These are phyloP conservation scores for Schizosaccharomyces osmophilus DNA, from an alignment of 805 yeast species.

Conservation along the genomic window DNA sequence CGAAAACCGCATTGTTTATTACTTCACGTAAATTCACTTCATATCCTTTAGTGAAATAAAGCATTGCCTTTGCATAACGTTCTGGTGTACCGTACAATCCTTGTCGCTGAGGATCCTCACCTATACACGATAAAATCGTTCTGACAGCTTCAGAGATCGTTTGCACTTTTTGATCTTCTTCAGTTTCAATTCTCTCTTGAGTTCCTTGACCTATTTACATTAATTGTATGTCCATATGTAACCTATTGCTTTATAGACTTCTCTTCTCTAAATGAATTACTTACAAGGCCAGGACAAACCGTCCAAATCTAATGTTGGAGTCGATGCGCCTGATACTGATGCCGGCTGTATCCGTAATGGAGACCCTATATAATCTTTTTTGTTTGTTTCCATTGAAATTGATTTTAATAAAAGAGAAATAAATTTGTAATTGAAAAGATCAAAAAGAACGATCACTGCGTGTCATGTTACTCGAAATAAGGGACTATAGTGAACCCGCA, in stretches of 20 bases:
- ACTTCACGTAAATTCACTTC: slow-evolving; percentile 83
- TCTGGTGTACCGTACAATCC: slow-evolving; percentile 88
- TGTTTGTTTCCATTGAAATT: not conserved
- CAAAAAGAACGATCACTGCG: not conserved
- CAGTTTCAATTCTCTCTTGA: not conserved
- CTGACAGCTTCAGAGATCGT: slow-evolving; percentile 72
- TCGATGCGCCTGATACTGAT: not conserved
- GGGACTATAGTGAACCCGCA: not conserved
- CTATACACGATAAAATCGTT: slow-evolving; percentile 48
- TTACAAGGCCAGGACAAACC: slow-evolving; percentile 2
- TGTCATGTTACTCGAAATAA: not conserved
- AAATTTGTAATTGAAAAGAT: not conserved
- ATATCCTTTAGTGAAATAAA: slow-evolving; percentile 85
- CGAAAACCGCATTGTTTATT: slow-evolving; percentile 83
- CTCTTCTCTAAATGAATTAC: not conserved
- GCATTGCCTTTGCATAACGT: slow-evolving; percentile 88
- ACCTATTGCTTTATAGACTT: not conserved
- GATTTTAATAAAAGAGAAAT: not conserved
- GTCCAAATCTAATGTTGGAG: not conserved
- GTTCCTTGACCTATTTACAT: not conserved
- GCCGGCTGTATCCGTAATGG: not conserved
- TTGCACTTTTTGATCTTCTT: slow-evolving; percentile 4
- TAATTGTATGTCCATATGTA: not conserved
- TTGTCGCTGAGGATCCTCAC: slow-evolving; percentile 74
- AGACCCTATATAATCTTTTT: not conserved